These are phyloP conservation scores for Lizonia empirigonia DNA, from an alignment of 2,329 filamentous ascomycete genomes.

Conservation along the genomic window DNA sequence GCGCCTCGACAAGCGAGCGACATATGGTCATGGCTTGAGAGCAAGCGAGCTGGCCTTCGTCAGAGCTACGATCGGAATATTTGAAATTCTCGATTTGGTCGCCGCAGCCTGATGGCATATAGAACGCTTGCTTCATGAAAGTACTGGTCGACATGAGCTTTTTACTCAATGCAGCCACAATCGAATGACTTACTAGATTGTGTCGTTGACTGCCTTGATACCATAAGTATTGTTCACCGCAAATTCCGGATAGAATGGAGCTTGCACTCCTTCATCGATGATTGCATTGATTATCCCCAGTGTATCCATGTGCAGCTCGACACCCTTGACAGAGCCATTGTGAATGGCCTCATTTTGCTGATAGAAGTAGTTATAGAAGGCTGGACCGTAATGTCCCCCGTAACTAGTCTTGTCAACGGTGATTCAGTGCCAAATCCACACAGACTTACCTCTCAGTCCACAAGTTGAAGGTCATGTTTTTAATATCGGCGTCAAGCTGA, in stretches of 20 bases:
- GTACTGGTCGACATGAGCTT: constrained; percentile 13
- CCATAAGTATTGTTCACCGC: constrained; percentile 61
- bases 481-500: constrained; percentile 56
- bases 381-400: constrained; percentile 57
- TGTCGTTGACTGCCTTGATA: constrained; percentile 55
- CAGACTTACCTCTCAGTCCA: constrained; percentile 51
- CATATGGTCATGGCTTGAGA: constrained; percentile 50
- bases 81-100: constrained; percentile 58
- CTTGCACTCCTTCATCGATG: constrained; percentile 56
- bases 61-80: constrained; percentile 30
- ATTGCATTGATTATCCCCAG: constrained; percentile 62
- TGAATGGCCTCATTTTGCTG: constrained; percentile 60
- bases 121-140: constrained; percentile 52
- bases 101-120: constrained; percentile 56
- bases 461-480: constrained; percentile 58
- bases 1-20: constrained; percentile 51
- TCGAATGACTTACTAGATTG: constrained; percentile 44
- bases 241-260: constrained; percentile 52
- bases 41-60: constrained; percentile 44
- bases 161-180: neutral
- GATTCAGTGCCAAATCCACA: neutral
- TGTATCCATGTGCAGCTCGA: constrained; percentile 59
- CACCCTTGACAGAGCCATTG: constrained; percentile 55
- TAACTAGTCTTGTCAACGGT: constrained; percentile 26
- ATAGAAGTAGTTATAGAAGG: constrained; percentile 63